Conservation (phyloP, 2,329 filamentous ascomycete genomes). For the Alternaria sp. region DNA sequence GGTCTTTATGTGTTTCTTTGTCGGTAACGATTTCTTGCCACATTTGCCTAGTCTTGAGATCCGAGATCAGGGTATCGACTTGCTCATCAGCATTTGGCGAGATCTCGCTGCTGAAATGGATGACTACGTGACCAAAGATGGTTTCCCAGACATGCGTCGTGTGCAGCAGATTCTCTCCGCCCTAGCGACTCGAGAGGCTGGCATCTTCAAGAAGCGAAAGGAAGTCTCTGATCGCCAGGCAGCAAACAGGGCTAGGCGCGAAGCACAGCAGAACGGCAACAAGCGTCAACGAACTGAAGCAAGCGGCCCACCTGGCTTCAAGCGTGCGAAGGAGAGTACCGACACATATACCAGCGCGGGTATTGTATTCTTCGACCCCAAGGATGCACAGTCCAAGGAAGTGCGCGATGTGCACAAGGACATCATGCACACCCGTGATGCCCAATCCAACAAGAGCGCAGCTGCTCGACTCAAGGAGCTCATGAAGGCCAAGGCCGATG, state of each 20-base stretch:
- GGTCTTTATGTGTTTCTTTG: slow-evolving; percentile 99
- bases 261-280: slow-evolving; percentile 49
- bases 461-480: slow-evolving; percentile 80
- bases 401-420: slow-evolving; percentile 74
- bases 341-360: slow-evolving; percentile 44
- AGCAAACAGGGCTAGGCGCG: slow-evolving; percentile 67
- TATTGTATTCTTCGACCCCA: slow-evolving; percentile 45
- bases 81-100: slow-evolving; percentile 94
- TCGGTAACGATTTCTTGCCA: slow-evolving; percentile 97
- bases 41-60: slow-evolving; percentile 98
- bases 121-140: slow-evolving; percentile 95
- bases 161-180: slow-evolving; percentile 89
- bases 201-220: slow-evolving; percentile 87
- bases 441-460: slow-evolving; percentile 87
- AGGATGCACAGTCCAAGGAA: slow-evolving; percentile 46
- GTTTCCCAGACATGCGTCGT: slow-evolving; percentile 82
- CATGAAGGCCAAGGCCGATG: slow-evolving; percentile 62
- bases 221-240: slow-evolving; percentile 85
- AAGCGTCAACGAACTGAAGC: slow-evolving; percentile 43
- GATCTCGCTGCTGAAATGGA: slow-evolving; percentile 91
- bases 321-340: slow-evolving; percentile 45
- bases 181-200: slow-evolving; percentile 89
- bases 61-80: slow-evolving; percentile 95
- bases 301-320: slow-evolving; percentile 32
- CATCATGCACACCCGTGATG: slow-evolving; percentile 80